Evolutionary conservation across 2,329 filamentous ascomycete genomes (phyloP), one percentile per base, ranked within the genome.

Genomic region (Calonectria pteridis): DNA sequence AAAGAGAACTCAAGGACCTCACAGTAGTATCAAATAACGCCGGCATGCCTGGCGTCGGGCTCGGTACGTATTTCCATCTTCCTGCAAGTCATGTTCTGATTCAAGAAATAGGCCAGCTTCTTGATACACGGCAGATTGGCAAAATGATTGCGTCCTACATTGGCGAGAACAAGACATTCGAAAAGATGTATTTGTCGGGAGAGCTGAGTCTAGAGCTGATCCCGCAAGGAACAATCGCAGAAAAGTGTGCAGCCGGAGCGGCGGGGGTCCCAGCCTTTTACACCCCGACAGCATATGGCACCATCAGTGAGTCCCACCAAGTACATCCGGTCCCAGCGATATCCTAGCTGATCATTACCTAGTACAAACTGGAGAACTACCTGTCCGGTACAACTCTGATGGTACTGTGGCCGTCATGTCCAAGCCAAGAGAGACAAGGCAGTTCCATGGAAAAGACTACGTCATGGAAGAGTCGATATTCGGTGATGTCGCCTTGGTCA

Each of bases 401-500:
- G 55, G 55, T 4, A 59, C 55, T 5, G 55, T 59, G 6, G 55
- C 55, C 7, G n/a, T 40, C 10, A 40, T 40, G 55, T 59, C 55
- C 23, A 59, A 40, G 5, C 55, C 55, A 28, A n/a, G 55, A 28
- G 55, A 59, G 33, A 59, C 55, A 1, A n/a, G 55, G 9, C 11
- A 59, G 16, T 59, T 59, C 33, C 23, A 40, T 13, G 33, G 55
- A 7, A 59, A 59, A 16, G 33, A 59, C 16, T 59, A 59, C 26
- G 55, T 59, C n/a, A 59, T 59, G 55, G 55, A 59, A 6, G 55
- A 59, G 55, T 59, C 55, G 9, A 59, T 59, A 40, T 59, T 59
- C 7, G 55, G 33, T 13, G 55, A 59, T 28, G 55, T 59, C 2
- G 55, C 55, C 13, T 14, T 59, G 14, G 55, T 59, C 13, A 59